Conservation (phyloP, 1,284 basidiomycete genomes). For the Pholiota adiposa region DNA sequence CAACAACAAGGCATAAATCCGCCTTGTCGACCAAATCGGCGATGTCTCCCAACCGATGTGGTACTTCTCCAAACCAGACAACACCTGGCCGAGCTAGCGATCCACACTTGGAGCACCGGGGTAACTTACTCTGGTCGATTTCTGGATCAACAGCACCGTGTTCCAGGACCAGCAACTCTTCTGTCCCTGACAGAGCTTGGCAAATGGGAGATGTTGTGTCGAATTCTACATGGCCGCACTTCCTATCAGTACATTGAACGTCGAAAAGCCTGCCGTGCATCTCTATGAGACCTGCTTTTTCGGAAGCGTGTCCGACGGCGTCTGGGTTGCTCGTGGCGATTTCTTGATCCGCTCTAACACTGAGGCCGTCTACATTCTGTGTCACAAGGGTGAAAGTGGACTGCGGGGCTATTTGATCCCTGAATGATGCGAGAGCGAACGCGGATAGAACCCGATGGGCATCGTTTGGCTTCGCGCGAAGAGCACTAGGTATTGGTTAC, state of each 20-base stretch:
- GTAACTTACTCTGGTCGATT: constrained; percentile 51
- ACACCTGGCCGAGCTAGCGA: constrained; percentile 61
- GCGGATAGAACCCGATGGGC: constrained; percentile 58
- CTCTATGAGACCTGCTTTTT: constrained; percentile 47
- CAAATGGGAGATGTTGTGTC: constrained; percentile 55
- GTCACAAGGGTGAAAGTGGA: constrained; percentile 61
- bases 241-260: constrained; percentile 48
- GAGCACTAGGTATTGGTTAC: constrained; percentile 40
- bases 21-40: constrained; percentile 48
- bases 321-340: constrained; percentile 18
- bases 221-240: constrained; percentile 46
- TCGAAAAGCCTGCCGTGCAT: constrained; percentile 72
- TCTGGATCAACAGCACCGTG: constrained; percentile 40
- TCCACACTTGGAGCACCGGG: constrained; percentile 54
- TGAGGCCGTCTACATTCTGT: constrained; percentile 72
- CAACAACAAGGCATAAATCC: constrained; percentile 65
- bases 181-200: constrained; percentile 53
- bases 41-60: constrained; percentile 48
- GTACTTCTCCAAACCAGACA: constrained; percentile 69
- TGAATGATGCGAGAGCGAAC: constrained; percentile 45
- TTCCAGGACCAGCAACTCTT: constrained; percentile 48
- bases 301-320: constrained; percentile 11
- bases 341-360: constrained; percentile 34
- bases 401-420: constrained; percentile 41
- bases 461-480: constrained; percentile 54